Percentiles rank a stretch among this genome's conserved stretches.
Evolutionary conservation across 257 asterid species (phyloP).

Genomic region (Fraxinus pennsylvanica): DNA sequence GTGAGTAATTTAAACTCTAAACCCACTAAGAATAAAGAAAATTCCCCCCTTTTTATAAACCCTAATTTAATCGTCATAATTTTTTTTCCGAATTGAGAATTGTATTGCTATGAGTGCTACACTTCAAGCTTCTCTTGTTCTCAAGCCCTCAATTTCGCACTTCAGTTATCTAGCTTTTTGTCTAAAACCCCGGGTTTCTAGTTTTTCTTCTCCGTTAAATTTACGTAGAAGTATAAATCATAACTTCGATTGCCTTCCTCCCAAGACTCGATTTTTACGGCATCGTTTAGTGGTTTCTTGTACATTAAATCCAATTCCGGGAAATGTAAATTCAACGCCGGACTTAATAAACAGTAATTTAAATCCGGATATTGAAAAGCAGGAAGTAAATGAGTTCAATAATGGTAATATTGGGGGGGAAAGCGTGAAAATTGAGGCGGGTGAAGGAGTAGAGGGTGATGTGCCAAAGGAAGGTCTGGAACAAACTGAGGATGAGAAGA

Average conservation of each 20-base stretch:
- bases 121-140: conserved; percentile 62
- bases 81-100: neutral
- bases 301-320: conserved; percentile 52
- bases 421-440: neutral
- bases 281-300: conserved; percentile 41
- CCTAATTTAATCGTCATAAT: neutral
- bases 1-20: neutral
- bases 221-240: conserved; percentile 18
- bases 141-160: conserved; percentile 40
- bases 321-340: conserved; percentile 32
- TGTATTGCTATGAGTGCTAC: conserved; percentile 33
- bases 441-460: conserved; percentile 31
- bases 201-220: conserved; percentile 21
- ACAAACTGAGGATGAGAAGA: conserved; percentile 38
- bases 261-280: conserved; percentile 45
- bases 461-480: conserved; percentile 26
- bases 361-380: conserved; percentile 26
- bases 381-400: conserved; percentile 26
- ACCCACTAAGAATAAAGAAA: neutral
- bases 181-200: conserved; percentile 31
- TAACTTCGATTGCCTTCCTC: conserved; percentile 22
- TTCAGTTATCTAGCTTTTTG: conserved; percentile 33
- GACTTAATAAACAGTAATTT: conserved; percentile 28
- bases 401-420: conserved; percentile 34
- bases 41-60: neutral